These are phyloP conservation scores for Quercus ilex DNA, from an alignment of 306 rosid species.

Conservation along the genomic window DNA sequence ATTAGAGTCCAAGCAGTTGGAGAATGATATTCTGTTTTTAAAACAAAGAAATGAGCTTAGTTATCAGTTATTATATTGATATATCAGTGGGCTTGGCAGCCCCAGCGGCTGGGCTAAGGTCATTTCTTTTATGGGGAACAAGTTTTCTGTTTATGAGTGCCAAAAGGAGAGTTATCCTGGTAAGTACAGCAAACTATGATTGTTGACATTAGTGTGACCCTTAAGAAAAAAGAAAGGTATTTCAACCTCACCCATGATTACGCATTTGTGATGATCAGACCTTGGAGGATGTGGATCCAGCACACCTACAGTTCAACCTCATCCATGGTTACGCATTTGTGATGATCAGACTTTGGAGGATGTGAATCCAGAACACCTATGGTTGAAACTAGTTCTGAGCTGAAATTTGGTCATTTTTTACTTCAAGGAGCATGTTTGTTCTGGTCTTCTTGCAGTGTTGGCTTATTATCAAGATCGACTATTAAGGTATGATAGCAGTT, in stretches of 20 bases:
- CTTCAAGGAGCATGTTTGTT: neutral
- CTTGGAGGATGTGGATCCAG: neutral
- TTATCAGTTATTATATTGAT: conserved; percentile 5
- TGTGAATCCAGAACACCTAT: neutral
- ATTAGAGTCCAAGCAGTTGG: conserved; percentile 75
- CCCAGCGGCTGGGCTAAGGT: neutral
- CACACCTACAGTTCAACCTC: neutral
- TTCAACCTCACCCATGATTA: neutral
- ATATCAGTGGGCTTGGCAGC: conserved; percentile 10
- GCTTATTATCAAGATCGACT: neutral
- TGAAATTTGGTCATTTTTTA: neutral
- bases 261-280: neutral
- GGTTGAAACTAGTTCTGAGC: neutral
- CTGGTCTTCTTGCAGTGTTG: neutral
- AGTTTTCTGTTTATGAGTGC: neutral
- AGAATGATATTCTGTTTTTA: conserved; percentile 84
- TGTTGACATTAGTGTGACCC: neutral
- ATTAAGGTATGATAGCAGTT: neutral
- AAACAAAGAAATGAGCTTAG: conserved; percentile 54
- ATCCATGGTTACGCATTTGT: neutral
- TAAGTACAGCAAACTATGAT: neutral
- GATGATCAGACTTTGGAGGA: neutral
- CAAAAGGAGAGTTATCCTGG: neutral
- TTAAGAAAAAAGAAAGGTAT: too few relatives aligned
- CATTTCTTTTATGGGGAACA: neutral